Percentiles rank a stretch among this genome's conserved stretches.
phyloP scores from a whole-genome alignment of 1,139 yeast genomes.

The Saccharomycopsis hybrid region DNA sequence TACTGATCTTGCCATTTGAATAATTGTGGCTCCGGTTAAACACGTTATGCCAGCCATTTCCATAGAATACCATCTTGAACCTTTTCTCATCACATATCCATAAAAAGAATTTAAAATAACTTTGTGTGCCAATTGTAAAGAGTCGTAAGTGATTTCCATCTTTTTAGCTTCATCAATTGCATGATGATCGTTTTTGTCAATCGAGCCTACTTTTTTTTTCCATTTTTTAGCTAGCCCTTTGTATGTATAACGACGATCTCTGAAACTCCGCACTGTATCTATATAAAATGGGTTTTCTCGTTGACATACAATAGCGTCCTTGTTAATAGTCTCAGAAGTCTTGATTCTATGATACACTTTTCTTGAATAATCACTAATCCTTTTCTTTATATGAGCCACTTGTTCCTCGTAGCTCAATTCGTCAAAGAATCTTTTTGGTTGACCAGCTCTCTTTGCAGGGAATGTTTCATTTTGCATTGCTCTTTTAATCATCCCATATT shows the following conservation, averaged over 20 bases:
- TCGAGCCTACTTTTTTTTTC: constrained; percentile 71
- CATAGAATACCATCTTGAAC: constrained; percentile 98
- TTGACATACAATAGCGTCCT: constrained; percentile 95
- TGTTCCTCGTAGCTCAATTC: constrained; percentile 76
- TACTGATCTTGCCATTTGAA: constrained; percentile 89
- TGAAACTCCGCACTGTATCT: constrained; percentile 85
- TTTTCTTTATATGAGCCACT: constrained; percentile 65
- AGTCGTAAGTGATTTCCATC: constrained; percentile 90
- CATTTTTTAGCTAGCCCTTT: constrained; percentile 91
- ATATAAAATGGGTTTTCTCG: constrained; percentile 97
- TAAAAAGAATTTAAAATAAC: constrained; percentile 95
- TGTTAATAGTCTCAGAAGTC: constrained; percentile 73
- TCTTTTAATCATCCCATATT: constrained; percentile 83
- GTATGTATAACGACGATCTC: constrained; percentile 95
- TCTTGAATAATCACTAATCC: constrained; percentile 79
- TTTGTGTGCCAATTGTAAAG: constrained; percentile 93
- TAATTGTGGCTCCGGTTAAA: constrained; percentile 94
- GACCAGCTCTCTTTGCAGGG: constrained; percentile 54
- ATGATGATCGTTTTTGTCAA: constrained; percentile 48
- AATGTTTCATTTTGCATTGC: constrained; percentile 75
- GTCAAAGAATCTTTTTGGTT: constrained; percentile 54
- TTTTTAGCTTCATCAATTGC: constrained; percentile 79
- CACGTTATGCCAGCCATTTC: constrained; percentile 99
- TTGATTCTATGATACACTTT: constrained; percentile 80
- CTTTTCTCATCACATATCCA: constrained; percentile 98